Conservation (phyloP, 768 basidiomycete species). For the Phanerodontia chrysosporium region DNA sequence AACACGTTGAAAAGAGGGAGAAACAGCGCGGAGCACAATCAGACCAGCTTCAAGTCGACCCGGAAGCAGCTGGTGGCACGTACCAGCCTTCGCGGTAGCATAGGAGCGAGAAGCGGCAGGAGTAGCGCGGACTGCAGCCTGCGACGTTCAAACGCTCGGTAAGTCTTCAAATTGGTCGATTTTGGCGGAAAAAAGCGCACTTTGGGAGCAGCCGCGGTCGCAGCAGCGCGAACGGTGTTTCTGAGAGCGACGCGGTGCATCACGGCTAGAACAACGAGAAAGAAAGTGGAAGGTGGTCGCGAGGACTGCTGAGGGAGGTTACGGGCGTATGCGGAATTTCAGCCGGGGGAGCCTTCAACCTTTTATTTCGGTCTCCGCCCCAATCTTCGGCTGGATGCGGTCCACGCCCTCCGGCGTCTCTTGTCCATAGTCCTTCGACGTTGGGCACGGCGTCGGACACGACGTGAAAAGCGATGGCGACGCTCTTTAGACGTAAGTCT, state of each 20-base stretch:
- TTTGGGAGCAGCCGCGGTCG: conserved; percentile 64
- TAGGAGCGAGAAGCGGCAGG: conserved; percentile 73
- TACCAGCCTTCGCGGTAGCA: conserved; percentile 97
- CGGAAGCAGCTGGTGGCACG: conserved; percentile 23
- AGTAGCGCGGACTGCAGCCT: conserved; percentile 41
- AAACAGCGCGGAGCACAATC: conserved; percentile 13
- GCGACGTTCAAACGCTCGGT: conserved; percentile 9
- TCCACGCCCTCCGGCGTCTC: conserved; percentile 1
- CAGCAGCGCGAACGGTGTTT: conserved; percentile 77
- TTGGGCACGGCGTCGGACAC: conserved; percentile 2
- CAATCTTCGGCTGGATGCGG: conserved; percentile 17
- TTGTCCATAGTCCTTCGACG: background rate
- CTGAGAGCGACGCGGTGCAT: conserved; percentile 86
- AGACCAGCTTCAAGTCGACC: background rate
- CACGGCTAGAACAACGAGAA: conserved; percentile 33
- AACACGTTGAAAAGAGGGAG: conserved; percentile 9
- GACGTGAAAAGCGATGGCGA: conserved; percentile 20
- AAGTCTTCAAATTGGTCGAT: background rate
- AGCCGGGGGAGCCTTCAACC: conserved; percentile 10
- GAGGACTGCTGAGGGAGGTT: conserved; percentile 30
- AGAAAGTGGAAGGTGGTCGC: conserved; percentile 43
- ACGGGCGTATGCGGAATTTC: conserved; percentile 17
- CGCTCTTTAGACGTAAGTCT: conserved; percentile 25
- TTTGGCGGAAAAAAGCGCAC: conserved; percentile 31
- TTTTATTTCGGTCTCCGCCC: conserved; percentile 21